Base-by-base conservation (phyloP, 257 asterid genomes). In the Fraxinus americana region DNA sequence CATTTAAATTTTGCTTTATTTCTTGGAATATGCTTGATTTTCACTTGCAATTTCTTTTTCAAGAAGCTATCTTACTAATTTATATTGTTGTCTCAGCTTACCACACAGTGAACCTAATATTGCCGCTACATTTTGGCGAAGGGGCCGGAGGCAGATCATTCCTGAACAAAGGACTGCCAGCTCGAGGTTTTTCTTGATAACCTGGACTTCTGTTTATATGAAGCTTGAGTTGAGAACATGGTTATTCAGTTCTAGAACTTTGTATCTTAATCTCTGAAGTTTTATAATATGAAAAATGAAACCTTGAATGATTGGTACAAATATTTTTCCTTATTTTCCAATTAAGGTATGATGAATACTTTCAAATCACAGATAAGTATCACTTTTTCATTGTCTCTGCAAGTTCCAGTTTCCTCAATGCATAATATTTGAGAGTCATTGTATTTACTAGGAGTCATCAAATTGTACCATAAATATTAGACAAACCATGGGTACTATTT, bases 151-250 rank as follows among this genome's bases (percentile, higher is more conserved):
- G 82, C 91, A 93, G 85, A 94, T 79, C 74, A 89, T 91, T 87
- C 89, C 94, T 67, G 98, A 93, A 85, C 93, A 88, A 82, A 86
- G 97, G 89, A 96, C 99, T 82, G 97, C 98, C 43, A 91, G 97
- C 83, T 93, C 99, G 85, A 96, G 99, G 99, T 96, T 79, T 61
- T 76, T 76, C 65, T 82, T 75, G 67, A 76, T 78, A 72, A 72
- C 83, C 80, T 54, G 29, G 61, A 67, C 29, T 77, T 74, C 36
- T 83, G 72, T 82, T 84, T 80, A 9, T 45, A 50, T 71, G 43
- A 66, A 79, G 39, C 50, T 67, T 82, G 57, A 74, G 71, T 70
- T 9, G 45, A 41, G 72, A 72, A 68, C 67, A 8, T 9, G 4
- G 50, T 70, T 32, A 54, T 77, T 72, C 75, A 41, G 30, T 75